A percentile compares a stretch with the other conserved stretches of the same genome.
Conservation (phyloP, 352 stramenopile genomes). For the Pythium apleroticum region DNA sequence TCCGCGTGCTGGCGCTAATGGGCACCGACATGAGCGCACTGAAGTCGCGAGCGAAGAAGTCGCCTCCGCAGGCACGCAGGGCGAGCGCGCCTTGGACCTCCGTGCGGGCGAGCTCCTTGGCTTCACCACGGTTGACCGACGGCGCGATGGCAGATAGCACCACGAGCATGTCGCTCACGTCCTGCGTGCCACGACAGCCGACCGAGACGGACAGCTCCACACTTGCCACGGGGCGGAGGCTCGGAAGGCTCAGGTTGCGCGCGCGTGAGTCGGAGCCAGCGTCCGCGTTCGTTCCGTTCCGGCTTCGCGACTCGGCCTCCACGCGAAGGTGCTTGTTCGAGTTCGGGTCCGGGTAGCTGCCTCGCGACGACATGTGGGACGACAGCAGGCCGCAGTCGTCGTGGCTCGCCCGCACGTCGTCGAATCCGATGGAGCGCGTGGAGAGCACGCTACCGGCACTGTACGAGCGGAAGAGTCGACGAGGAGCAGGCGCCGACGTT, state of each 20-base stretch:
- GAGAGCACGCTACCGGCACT: slow-evolving; percentile 71
- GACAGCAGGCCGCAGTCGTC: slow-evolving; percentile 25
- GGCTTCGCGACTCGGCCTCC: slow-evolving; percentile 8
- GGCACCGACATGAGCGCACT: slow-evolving; percentile 70
- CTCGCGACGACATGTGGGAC: neutral
- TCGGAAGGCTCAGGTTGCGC: slow-evolving; percentile 63
- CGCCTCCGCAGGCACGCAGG: slow-evolving; percentile 63
- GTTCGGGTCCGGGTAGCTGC: slow-evolving; percentile 6
- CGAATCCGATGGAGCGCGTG: slow-evolving; percentile 34
- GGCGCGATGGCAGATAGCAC: slow-evolving; percentile 59
- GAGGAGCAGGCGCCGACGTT: neutral
- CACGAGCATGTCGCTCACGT: slow-evolving; percentile 73
- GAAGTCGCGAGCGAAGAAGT: slow-evolving; percentile 82
- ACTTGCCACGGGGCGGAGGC: slow-evolving; percentile 58
- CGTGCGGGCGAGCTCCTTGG: slow-evolving; percentile 67
- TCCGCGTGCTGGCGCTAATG: slow-evolving; percentile 32
- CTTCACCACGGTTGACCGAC: slow-evolving; percentile 34
- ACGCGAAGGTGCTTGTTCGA: slow-evolving; percentile 21
- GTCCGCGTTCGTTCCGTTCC: neutral
- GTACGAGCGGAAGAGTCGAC: slow-evolving; percentile 49
- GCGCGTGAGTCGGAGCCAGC: slow-evolving; percentile 37
- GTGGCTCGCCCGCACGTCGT: slow-evolving; percentile 16
- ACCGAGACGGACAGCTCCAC: slow-evolving; percentile 80
- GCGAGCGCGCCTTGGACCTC: slow-evolving; percentile 74
- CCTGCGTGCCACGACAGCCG: slow-evolving; percentile 63